Conservation (phyloP, 805 yeast species). For the Jamesozyma lodderae region DNA sequence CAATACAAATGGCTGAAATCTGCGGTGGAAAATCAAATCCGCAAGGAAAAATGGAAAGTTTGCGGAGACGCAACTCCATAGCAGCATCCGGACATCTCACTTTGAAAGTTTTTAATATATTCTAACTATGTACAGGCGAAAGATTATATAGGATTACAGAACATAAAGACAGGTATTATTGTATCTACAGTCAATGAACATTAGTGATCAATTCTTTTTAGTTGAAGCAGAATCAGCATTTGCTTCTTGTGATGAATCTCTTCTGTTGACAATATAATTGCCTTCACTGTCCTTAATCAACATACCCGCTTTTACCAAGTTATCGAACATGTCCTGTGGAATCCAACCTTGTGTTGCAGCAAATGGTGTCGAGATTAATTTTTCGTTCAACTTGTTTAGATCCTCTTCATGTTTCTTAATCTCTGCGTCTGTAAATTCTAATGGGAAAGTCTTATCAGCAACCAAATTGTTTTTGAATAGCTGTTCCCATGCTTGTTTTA, state of each 20-base stretch:
- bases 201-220: background rate
- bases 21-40: background rate
- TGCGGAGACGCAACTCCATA: background rate
- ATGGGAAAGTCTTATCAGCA: constrained; percentile 45
- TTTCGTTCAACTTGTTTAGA: constrained; percentile 59
- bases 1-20: background rate
- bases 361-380: constrained; percentile 64
- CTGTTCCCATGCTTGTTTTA: constrained; percentile 60
- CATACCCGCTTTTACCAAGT: constrained; percentile 57
- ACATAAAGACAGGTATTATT: too few relatives aligned
- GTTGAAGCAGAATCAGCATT: background rate
- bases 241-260: background rate
- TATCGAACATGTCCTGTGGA: constrained; percentile 85
- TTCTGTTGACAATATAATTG: constrained; percentile 32
- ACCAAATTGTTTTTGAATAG: constrained; percentile 52
- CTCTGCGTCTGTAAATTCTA: constrained; percentile 49
- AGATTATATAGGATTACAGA: too few relatives aligned
- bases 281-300: constrained; percentile 55
- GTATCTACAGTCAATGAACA: too few relatives aligned
- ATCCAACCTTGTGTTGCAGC: constrained; percentile 92
- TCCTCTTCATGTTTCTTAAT: constrained; percentile 48
- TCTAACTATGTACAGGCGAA: too few relatives aligned
- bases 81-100: background rate
- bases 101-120: too few relatives aligned
- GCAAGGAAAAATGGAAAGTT: background rate